phyloP scores from a whole-genome alignment of 1,284 basidiomycete genomes.

The Abortiporus biennis region DNA sequence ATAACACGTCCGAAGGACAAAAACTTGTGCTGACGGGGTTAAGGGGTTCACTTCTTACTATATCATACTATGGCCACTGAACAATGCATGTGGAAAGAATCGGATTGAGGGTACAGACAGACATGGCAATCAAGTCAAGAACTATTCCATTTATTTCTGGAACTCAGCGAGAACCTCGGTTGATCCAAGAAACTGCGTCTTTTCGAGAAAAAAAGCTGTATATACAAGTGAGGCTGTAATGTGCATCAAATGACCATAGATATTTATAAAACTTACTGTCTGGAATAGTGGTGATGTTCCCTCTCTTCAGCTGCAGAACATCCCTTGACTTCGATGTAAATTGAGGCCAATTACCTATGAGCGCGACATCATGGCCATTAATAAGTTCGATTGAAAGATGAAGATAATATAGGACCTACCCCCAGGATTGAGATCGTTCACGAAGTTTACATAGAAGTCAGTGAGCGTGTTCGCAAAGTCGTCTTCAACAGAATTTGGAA shows the following conservation, averaged over 20 bases:
- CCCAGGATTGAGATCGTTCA: slow-evolving; percentile 47
- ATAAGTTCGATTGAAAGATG: too few species aligned
- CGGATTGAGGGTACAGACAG: too few species aligned
- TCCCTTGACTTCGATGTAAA: slow-evolving; percentile 12
- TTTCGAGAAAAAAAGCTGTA: slow-evolving; percentile 11
- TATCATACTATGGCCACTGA: too few species aligned
- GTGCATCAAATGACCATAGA: too few species aligned
- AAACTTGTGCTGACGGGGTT: too few species aligned
- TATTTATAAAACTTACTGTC: slow-evolving; percentile 18
- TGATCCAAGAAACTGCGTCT: slow-evolving; percentile 10
- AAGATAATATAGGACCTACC: slow-evolving; percentile 31
- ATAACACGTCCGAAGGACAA: too few species aligned
- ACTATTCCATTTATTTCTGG: slow-evolving; percentile 11
- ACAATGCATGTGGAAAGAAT: too few species aligned
- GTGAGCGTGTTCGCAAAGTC: slow-evolving; percentile 40
- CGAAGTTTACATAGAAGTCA: slow-evolving; percentile 49
- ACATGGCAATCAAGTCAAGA: too few species aligned
- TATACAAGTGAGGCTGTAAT: too few species aligned
- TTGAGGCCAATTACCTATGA: slow-evolving; percentile 13
- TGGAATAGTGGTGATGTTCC: slow-evolving; percentile 18
- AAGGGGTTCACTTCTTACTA: too few species aligned
- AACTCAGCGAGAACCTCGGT: slow-evolving; percentile 9
- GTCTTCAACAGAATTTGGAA: slow-evolving; percentile 35
- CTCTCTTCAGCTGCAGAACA: slow-evolving; percentile 18
- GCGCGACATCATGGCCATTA: too few species aligned